Base-by-base conservation (phyloP, 129 eudicot genomes). In the Chrysanthemum lavandulifolium region DNA sequence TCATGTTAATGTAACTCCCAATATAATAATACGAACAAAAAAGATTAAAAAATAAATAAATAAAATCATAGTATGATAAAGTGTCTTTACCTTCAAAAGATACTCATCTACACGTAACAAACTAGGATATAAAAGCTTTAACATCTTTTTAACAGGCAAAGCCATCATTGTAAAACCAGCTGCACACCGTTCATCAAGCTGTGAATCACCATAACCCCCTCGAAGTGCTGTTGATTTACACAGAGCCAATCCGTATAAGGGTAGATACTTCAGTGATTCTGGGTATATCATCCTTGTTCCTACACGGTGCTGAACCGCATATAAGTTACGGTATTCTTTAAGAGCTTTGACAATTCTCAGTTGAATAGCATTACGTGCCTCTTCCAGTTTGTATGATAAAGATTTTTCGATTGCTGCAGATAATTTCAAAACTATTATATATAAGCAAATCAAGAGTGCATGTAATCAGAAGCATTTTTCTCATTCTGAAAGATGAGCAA, bases 81-180 rank as follows among this genome's bases (percentile, higher is more conserved):
- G 13, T 14, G 6, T 31, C 65, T 74, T 65, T 87, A 92, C 98
- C 80, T 83, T 85, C 23, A 78, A 10, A 45, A 92, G 91, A 74
- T 56, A 76, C 74, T 86, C 94, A 79, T 92, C 98, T 14, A 89
- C 71, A 25, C 96, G 91, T 60, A 83, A 71, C 72, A 92, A 57
- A 67, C 74, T 85, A 56, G 98, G 98, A 75, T 92, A 92, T 59
- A 92, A 73, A 80, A 89, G 85, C 76, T 89, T 89, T 74, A 92
- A 79, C 80, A 92, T 70, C 64, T 71, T 85, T 71, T 85, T 84
- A 47, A 89, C 98, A 43, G 96, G 98, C 54, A 92, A 89, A 74
- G 98, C 88, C 98, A 92, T 92, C 89, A 92, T 83, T 80, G 98
- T 92, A 70, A 76, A 86, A 57, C 96, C 98, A 33, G 85, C 94